phyloP scores from a whole-genome alignment of 2,329 filamentous ascomycete species.

The Phaeoacremonium minimum region DNA sequence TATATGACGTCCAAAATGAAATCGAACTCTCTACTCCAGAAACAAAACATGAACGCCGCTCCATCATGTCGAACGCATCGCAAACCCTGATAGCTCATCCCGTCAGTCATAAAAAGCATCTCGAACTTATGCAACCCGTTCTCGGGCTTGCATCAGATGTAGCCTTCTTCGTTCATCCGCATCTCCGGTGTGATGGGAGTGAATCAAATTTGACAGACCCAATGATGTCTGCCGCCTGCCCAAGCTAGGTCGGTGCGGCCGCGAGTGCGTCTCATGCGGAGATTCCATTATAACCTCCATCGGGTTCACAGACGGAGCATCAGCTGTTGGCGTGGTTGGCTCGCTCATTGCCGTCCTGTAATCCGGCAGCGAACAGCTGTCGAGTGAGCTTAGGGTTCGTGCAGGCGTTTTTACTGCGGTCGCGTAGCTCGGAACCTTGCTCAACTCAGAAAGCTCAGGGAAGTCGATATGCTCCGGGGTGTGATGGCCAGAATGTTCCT shows the following conservation, averaged over 20 bases:
- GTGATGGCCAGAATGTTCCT: constrained; percentile 45
- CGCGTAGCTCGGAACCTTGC: constrained; percentile 72
- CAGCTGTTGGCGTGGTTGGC: constrained; percentile 41
- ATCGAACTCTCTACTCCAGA: too few relatives aligned
- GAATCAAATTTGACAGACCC: constrained; percentile 13
- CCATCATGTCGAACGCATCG: too few relatives aligned
- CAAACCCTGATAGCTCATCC: too few relatives aligned
- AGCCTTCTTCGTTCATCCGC: constrained; percentile 25
- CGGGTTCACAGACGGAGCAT: constrained; percentile 23
- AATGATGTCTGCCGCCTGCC: constrained; percentile 17
- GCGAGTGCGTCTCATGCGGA: constrained; percentile 7
- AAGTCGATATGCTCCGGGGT: constrained; percentile 55
- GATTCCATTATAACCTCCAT: constrained; percentile 24
- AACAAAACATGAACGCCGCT: too few relatives aligned
- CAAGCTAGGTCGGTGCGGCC: constrained; percentile 8
- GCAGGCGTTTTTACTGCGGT: constrained; percentile 67
- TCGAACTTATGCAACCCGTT: constrained; percentile 25
- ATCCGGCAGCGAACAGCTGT: constrained; percentile 54
- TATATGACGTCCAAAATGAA: too few relatives aligned
- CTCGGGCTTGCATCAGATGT: constrained; percentile 28
- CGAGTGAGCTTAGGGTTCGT: constrained; percentile 43
- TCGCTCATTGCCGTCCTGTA: constrained; percentile 59
- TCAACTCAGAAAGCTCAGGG: constrained; percentile 59
- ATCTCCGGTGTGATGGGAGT: constrained; percentile 17
- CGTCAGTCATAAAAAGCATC: too few relatives aligned